A percentile compares a stretch with the other conserved stretches of the same genome.
phyloP scores from a whole-genome alignment of 768 basidiomycete species.

The Mrakia gelida region DNA sequence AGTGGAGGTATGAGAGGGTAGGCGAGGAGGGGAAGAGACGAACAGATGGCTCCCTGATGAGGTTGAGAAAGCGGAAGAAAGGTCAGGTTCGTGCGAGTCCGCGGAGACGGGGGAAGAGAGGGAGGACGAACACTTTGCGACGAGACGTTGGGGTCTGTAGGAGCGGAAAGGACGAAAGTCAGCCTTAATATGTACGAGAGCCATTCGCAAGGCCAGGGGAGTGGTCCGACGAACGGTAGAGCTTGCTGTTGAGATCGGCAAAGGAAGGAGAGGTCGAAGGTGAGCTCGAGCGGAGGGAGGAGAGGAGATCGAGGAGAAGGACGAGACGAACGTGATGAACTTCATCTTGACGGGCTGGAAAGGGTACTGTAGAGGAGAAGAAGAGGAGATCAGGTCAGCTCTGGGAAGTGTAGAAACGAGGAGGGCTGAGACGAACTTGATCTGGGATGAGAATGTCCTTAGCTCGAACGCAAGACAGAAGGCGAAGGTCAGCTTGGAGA shows the following conservation, averaged over 20 bases:
- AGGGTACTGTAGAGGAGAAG: conserved; percentile 64
- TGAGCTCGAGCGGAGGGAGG: not conserved
- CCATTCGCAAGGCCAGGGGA: too few relatives aligned
- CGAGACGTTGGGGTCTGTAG: conserved; percentile 84
- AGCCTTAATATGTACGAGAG: too few relatives aligned
- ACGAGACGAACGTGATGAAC: conserved; percentile 66
- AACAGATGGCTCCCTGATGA: conserved; percentile 75
- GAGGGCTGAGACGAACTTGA: conserved; percentile 36
- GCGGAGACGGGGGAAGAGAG: not conserved
- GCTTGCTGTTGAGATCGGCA: not conserved
- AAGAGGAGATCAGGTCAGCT: not conserved
- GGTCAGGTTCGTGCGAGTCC: not conserved
- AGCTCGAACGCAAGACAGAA: not conserved
- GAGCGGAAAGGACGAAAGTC: too few relatives aligned
- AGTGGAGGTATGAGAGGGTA: too few relatives aligned
- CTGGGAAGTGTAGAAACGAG: too few relatives aligned
- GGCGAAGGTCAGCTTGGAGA: not conserved
- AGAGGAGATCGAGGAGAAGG: not conserved
- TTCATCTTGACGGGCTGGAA: conserved; percentile 94
- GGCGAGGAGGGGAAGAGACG: conserved; percentile 39
- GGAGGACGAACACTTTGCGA: conserved; percentile 59
- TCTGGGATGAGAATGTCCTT: conserved; percentile 92
- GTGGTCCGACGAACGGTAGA: conserved; percentile 24
- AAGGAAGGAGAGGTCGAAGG: not conserved
- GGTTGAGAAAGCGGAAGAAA: too few relatives aligned